Base-by-base conservation (phyloP, 2,329 filamentous ascomycete genomes). In the Allantophomopsis lycopodina region DNA sequence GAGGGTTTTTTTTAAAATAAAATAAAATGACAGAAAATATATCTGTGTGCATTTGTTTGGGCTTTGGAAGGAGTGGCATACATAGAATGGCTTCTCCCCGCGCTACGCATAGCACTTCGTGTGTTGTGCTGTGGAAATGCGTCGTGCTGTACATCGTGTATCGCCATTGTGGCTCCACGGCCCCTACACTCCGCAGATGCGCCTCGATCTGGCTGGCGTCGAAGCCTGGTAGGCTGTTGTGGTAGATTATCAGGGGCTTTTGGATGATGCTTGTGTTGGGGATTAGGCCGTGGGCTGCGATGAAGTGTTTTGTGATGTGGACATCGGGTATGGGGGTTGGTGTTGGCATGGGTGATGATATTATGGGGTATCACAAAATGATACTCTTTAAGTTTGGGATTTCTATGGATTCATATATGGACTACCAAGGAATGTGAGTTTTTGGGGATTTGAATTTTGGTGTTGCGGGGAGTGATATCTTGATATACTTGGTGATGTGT, bases 71-170 rank as follows among this genome's bases (percentile, higher is more conserved):
- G 10, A 5, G 20, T 5, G 20, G 36, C 44, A 41, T 43, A 49
- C 76, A 79, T 1, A 84, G 60, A 30, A 58, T 64, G 0, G 80
- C 79, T 17, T 60, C 63, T 0, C 79, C 77, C 2, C 57, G 57
- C 33, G 67, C 65, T 36, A 83, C 65, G 47, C 66, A 71, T 2
- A 85, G 66, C 2, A 83, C 69, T 58, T 83, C 77, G 52, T 83
- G 78, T 0, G 72, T 68, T 0, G 69, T 82, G 48, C 65, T 73
- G 58, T 84, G 79, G 55, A 79, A 84, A 57, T 83, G 79, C 1
- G 69, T 73, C 5, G 66, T 69, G 30, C 54, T 56, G 55, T 79
- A 83, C 77, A 83, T 83, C 13, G 73, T 75, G 56, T 76, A 82
- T 18, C 72, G 65, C 79, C 78, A 83, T 51, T 79, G 73, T 0